Evolutionary conservation across 345 rosid genomes (phyloP).

Genomic region (Eucalyptus regnans): DNA sequence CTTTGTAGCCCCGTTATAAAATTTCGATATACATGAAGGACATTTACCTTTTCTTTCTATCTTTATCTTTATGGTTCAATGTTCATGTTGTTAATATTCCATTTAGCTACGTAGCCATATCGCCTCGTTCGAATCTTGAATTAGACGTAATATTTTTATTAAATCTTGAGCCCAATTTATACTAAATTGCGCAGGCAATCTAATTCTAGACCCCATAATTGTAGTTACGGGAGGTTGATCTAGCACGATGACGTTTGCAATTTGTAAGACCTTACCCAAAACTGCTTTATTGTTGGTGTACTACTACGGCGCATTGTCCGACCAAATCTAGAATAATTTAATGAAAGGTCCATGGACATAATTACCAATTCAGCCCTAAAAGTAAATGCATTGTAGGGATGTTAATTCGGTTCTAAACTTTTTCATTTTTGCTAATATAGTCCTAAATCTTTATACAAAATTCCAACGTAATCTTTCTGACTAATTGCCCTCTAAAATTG

Average conservation of each 20-base stretch:
- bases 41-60: background rate
- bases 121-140: background rate
- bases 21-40: background rate
- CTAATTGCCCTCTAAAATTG: background rate
- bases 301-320: background rate
- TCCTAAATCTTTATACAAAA: background rate
- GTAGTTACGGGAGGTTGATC: background rate
- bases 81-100: background rate
- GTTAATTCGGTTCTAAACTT: background rate
- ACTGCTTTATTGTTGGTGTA: background rate
- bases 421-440: rapidly evolving
- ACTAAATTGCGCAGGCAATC: background rate
- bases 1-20: background rate
- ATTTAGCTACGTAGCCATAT: background rate
- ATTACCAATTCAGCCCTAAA: background rate
- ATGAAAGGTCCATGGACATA: background rate
- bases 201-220: background rate
- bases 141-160: background rate
- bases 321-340: background rate
- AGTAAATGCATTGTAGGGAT: background rate
- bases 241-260: background rate
- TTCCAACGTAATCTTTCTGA: rapidly evolving
- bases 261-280: background rate
- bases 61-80: background rate
- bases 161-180: background rate